phyloP scores from a whole-genome alignment of 2,329 filamentous ascomycete species.

The Chaetoscypha palmicola region DNA sequence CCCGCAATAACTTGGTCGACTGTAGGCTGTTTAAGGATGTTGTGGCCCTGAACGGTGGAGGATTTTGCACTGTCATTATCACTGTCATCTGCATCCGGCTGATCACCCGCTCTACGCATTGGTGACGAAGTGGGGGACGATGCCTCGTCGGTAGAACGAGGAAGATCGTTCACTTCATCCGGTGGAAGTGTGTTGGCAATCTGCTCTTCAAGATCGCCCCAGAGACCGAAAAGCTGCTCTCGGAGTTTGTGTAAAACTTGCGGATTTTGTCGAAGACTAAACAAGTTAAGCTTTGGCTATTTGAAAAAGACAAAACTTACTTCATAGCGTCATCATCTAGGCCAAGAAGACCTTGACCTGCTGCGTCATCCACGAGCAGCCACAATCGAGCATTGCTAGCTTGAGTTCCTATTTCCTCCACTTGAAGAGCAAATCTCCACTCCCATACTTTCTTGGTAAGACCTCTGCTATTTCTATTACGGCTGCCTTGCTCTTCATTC shows the following conservation, averaged over 20 bases:
- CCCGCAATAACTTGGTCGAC: background rate
- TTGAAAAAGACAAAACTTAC: constrained; percentile 34
- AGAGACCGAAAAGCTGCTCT: constrained; percentile 69
- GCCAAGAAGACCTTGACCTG: constrained; percentile 49
- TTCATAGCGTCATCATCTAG: constrained; percentile 42
- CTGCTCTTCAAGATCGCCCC: constrained; percentile 77
- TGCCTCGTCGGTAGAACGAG: constrained; percentile 12
- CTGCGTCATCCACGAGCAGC: constrained; percentile 57
- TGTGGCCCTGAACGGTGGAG: background rate
- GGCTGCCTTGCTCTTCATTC: constrained; percentile 17
- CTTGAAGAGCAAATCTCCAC: constrained; percentile 74
- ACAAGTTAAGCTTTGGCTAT: constrained; percentile 11
- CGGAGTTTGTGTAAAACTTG: constrained; percentile 46
- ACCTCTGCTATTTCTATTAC: constrained; percentile 18
- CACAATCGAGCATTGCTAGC: constrained; percentile 47
- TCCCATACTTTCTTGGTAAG: constrained; percentile 49
- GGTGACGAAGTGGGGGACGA: constrained; percentile 1
- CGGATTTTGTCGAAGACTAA: constrained; percentile 51
- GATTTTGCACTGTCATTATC: constrained; percentile 17
- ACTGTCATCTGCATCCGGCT: constrained; percentile 24
- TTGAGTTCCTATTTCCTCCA: constrained; percentile 58
- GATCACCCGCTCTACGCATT: constrained; percentile 15
- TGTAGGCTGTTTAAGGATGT: background rate
- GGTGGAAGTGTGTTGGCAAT: constrained; percentile 39
- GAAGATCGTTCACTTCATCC: constrained; percentile 1